Base-by-base conservation (phyloP, 176 grass and related monocot genomes). In the Eragrostis curvula region DNA sequence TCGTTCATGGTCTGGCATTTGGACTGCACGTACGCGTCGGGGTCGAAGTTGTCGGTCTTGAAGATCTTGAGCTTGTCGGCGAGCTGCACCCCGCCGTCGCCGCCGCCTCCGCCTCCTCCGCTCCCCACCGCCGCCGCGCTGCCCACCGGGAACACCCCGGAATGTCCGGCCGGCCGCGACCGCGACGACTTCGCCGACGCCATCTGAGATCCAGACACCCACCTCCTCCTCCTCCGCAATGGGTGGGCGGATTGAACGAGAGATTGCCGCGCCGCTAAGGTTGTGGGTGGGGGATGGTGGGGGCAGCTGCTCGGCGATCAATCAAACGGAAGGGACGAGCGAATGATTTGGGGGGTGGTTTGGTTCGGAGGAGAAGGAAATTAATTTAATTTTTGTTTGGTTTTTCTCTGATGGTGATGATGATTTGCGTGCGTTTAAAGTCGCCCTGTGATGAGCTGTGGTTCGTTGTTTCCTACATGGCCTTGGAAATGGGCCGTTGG, bases 31-130 rank as follows among this genome's bases (percentile, higher is more conserved):
- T 98, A 98, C 27, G 93, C 79, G 64, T 98, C 96, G 57, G 93
- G 90, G 86, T 98, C 96, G 80, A 98, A 98, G 66, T 98, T 98
- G 58, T 95, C 93, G 41, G 88, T 98, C 85, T 96, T 98, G 93
- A 98, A 98, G 82, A 98, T 96, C 96, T 98, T 98, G 79, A 98
- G 93, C 82, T 98, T 98, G 79, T 98, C 93, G 13, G 96, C 87
- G 40, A 98, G 96, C 91, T 98, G 96, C 71, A 98, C 93, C 27
- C 87, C 92, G 48, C 84, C 79, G 58, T 94, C 92, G 48, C 81
- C 75, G 0, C 77, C 74, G 1, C 75, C 70, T 0, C 78, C 91
- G 0, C 73, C 86, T 2, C 66, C 86, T 6, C 86, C 92, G 5
- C 83, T 83, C 2, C 85, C 84, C 28, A 56, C 67, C 8, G 30